These are phyloP conservation scores for sweet orange (Citrus sinensis) DNA, from an alignment of 345 rosid genomes.

Conservation along the genomic window DNA sequence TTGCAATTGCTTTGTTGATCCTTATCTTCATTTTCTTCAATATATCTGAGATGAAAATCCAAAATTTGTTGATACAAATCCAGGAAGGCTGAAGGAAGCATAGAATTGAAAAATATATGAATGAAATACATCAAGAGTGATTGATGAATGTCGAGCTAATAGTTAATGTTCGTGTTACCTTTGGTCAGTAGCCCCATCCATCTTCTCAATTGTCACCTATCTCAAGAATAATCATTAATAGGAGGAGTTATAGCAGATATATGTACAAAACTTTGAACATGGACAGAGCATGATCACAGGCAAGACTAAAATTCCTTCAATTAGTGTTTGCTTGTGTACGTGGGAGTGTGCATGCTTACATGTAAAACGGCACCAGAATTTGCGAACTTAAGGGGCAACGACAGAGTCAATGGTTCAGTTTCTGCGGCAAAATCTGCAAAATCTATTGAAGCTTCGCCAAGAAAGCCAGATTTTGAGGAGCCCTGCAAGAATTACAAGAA, in stretches of 20 bases:
- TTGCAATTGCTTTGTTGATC: constrained; percentile 46
- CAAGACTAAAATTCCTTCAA: background rate
- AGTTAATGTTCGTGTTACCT: constrained; percentile 35
- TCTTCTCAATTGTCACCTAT: constrained; percentile 75
- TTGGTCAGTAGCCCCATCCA: constrained; percentile 49
- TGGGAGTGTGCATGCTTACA: constrained; percentile 29
- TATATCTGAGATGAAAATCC: constrained; percentile 29
- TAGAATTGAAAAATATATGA: too few relatives aligned
- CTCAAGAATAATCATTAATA: constrained; percentile 1
- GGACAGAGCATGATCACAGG: background rate
- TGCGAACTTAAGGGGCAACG: constrained; percentile 86
- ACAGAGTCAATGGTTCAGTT: constrained; percentile 60
- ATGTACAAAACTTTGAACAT: background rate
- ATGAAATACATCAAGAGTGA: background rate
- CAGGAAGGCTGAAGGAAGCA: background rate
- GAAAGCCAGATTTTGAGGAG: constrained; percentile 70
- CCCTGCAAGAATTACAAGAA: constrained; percentile 50
- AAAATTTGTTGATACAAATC: constrained; percentile 13
- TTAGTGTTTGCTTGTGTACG: background rate
- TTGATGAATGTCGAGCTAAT: background rate
- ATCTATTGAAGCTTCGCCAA: constrained; percentile 93
- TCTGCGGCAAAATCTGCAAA: constrained; percentile 76
- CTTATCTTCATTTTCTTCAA: constrained; percentile 48
- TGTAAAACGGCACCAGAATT: constrained; percentile 86
- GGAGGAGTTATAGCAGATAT: constrained; percentile 6